Evolutionary conservation across 768 basidiomycete species (phyloP).

Genomic region (Russula dissimulans): DNA sequence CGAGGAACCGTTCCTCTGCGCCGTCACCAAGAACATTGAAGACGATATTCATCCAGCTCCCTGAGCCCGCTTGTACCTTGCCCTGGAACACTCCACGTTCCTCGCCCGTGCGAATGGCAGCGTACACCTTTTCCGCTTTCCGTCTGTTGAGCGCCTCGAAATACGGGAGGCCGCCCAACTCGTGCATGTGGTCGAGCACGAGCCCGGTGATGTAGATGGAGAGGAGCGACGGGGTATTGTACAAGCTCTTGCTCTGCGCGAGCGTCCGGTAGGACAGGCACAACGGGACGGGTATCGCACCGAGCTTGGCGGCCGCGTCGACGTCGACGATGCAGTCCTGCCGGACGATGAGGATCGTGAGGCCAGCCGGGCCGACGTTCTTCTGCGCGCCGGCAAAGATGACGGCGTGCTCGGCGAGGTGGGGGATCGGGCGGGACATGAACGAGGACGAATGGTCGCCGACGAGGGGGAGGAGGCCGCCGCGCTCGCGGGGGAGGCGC

Average conservation of each 20-base stretch:
- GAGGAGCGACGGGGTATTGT: conserved; percentile 91
- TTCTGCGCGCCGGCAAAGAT: conserved; percentile 98
- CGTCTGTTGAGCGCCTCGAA: conserved; percentile 55
- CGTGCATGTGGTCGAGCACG: conserved; percentile 63
- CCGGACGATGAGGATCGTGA: conserved; percentile 90
- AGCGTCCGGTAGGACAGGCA: conserved; percentile 78
- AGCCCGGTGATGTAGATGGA: conserved; percentile 85
- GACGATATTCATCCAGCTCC: conserved; percentile 95
- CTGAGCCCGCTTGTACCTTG: conserved; percentile 64
- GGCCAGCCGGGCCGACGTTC: conserved; percentile 91
- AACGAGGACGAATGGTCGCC: conserved; percentile 96
- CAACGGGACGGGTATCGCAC: conserved; percentile 66
- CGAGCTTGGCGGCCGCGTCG: conserved; percentile 64
- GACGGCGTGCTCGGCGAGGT: conserved; percentile 81
- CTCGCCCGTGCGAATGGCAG: conserved; percentile 60
- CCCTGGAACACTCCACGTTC: conserved; percentile 55
- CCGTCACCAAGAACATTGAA: conserved; percentile 74
- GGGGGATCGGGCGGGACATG: conserved; percentile 88
- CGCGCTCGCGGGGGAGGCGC: conserved; percentile 44
- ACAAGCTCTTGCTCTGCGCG: conserved; percentile 65
- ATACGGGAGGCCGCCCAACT: conserved; percentile 55
- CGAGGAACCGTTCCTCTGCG: conserved; percentile 63
- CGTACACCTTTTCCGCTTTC: conserved; percentile 76
- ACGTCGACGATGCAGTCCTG: conserved; percentile 90
- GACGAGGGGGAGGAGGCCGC: conserved; percentile 66